Conservation (phyloP, 768 basidiomycete genomes). For the Calocybe indica region DNA sequence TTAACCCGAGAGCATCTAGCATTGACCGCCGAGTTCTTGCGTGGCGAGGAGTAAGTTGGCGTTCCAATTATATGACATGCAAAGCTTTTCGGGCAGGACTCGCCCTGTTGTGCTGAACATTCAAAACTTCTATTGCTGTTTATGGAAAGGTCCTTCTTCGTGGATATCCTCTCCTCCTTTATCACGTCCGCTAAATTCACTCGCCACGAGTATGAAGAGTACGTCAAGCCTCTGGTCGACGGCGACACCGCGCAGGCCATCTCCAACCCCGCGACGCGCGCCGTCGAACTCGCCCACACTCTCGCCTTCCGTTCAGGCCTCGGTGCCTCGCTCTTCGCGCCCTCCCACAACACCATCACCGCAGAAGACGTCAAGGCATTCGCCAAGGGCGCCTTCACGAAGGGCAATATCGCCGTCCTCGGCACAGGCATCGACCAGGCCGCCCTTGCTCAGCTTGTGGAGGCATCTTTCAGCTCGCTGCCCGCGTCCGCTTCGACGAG, state of each 20-base stretch:
- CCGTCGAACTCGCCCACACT: slow-evolving; percentile 82
- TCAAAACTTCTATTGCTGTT: neutral
- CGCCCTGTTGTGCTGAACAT: too few relatives aligned
- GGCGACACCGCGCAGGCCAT: slow-evolving; percentile 62
- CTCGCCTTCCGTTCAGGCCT: slow-evolving; percentile 94
- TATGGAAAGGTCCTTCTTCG: slow-evolving; percentile 70
- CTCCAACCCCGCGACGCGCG: slow-evolving; percentile 57
- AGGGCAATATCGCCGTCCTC: slow-evolving; percentile 78
- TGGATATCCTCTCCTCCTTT: slow-evolving; percentile 81
- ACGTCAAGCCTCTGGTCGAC: slow-evolving; percentile 63
- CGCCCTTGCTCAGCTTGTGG: slow-evolving; percentile 65
- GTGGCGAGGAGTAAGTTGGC: slow-evolving; percentile 86
- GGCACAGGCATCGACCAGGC: slow-evolving; percentile 81
- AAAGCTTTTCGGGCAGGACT: neutral
- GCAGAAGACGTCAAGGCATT: slow-evolving; percentile 68
- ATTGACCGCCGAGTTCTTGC: slow-evolving; percentile 90
- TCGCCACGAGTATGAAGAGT: slow-evolving; percentile 72
- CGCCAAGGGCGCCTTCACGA: slow-evolving; percentile 67
- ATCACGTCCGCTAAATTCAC: slow-evolving; percentile 78
- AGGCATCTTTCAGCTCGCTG: slow-evolving; percentile 51
- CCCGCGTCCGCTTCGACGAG: slow-evolving; percentile 30
- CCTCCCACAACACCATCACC: slow-evolving; percentile 58
- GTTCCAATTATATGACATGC: neutral
- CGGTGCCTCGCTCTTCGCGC: slow-evolving; percentile 83
- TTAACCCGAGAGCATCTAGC: slow-evolving; percentile 88